A percentile compares a stretch with the other conserved stretches of the same genome.
phyloP scores from a whole-genome alignment of 1,139 yeast species.

The Magnusiomyces suaveolens region DNA sequence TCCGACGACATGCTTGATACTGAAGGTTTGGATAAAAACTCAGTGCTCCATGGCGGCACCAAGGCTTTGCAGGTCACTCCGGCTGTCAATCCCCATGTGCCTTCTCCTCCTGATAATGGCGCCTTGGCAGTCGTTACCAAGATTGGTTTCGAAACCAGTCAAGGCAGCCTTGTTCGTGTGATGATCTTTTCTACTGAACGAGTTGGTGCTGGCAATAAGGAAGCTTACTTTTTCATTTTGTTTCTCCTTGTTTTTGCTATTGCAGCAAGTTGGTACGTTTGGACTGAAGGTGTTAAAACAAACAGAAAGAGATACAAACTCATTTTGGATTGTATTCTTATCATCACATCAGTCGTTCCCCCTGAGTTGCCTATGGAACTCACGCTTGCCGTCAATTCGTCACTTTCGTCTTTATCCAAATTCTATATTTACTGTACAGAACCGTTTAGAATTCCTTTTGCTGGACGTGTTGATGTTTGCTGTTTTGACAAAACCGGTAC shows the following conservation, averaged over 20 bases:
- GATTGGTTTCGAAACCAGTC: slow-evolving; percentile 96
- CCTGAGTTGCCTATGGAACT: slow-evolving; percentile 99
- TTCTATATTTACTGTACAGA: slow-evolving; percentile 92
- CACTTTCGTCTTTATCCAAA: slow-evolving; percentile 79
- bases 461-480: slow-evolving; percentile 96
- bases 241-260: slow-evolving; percentile 85
- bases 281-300: slow-evolving; percentile 95
- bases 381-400: slow-evolving; percentile 93
- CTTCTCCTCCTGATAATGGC: slow-evolving; percentile 71
- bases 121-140: slow-evolving; percentile 84
- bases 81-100: slow-evolving; percentile 44
- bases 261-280: slow-evolving; percentile 95
- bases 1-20: slow-evolving; percentile 54
- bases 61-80: slow-evolving; percentile 84
- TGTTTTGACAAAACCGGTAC: slow-evolving; percentile 99
- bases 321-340: slow-evolving; percentile 88
- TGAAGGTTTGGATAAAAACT: slow-evolving; percentile 81
- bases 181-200: slow-evolving; percentile 97
- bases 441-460: slow-evolving; percentile 95
- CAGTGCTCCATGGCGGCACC: slow-evolving; percentile 92
- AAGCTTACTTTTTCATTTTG: slow-evolving; percentile 83
- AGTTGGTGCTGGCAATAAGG: slow-evolving; percentile 91
- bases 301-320: slow-evolving; percentile 92
- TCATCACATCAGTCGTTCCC: slow-evolving; percentile 95
- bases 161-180: slow-evolving; percentile 93